Conservation (phyloP, 768 basidiomycete species). For the Hygrocybe punicea region DNA sequence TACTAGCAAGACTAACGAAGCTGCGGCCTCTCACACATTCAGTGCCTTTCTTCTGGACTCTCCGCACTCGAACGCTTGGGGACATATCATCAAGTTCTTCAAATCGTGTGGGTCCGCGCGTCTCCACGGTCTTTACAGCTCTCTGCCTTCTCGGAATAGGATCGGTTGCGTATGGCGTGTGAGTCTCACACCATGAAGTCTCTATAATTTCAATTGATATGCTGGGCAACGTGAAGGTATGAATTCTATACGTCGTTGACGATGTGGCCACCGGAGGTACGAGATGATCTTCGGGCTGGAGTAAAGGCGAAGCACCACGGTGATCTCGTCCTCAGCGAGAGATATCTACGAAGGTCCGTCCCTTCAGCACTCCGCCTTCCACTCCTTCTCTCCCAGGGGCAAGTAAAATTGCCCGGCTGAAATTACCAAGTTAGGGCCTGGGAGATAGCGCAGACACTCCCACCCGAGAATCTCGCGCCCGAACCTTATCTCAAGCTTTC, state of each 20-base stretch:
- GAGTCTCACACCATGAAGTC: not conserved
- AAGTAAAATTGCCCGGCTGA: not conserved
- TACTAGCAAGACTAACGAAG: no score
- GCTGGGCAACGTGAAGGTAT: conserved; percentile 14
- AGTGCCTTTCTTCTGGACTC: no score
- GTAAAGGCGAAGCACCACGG: conserved; percentile 59
- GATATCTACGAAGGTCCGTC: conserved; percentile 53
- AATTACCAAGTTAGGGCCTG: conserved; percentile 45
- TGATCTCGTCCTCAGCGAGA: conserved; percentile 49
- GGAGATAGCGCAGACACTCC: conserved; percentile 48
- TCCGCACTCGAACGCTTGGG: no score
- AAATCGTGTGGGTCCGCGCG: not conserved
- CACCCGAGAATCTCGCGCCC: conserved; percentile 37
- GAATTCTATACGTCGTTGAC: conserved; percentile 7
- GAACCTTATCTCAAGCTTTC: conserved; percentile 63
- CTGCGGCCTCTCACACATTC: no score
- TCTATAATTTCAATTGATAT: not conserved
- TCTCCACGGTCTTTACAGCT: conserved; percentile 3
- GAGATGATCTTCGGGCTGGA: conserved; percentile 61
- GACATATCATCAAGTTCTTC: no score
- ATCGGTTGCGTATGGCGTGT: conserved; percentile 6
- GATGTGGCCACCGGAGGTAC: conserved; percentile 64
- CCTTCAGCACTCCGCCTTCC: no score
- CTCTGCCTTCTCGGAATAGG: conserved; percentile 6
- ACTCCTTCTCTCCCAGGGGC: not conserved